Evolutionary conservation across 73 alveolate genomes (phyloP).

Genomic region (Tetrahymena borealis): DNA sequence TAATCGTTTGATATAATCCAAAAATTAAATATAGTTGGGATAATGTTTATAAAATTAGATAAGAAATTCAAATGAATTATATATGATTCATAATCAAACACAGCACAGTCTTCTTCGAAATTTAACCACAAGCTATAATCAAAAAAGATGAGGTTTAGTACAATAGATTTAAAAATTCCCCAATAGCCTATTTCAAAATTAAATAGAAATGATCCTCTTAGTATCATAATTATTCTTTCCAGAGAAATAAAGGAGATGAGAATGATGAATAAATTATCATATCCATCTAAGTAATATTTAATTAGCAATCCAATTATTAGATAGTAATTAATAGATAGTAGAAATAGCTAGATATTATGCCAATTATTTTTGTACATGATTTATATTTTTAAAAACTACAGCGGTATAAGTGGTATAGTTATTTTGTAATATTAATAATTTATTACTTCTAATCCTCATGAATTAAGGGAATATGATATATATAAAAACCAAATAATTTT

Average conservation of each 20-base stretch:
- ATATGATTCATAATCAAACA: not conserved
- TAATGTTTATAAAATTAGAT: not conserved
- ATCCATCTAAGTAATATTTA: not conserved
- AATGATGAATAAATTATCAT: not conserved
- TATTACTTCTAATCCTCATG: no score
- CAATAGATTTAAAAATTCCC: not conserved
- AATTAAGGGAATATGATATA: no score
- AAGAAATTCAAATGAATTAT: not conserved
- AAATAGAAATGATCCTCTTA: not conserved
- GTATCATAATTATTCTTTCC: not conserved
- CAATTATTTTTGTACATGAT: no score
- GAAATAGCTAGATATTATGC: no score
- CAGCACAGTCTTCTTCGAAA: not conserved
- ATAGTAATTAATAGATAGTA: not conserved
- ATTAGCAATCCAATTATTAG: not conserved
- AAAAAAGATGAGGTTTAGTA: not conserved
- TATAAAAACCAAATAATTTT: no score
- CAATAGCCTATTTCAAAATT: not conserved
- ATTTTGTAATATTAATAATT: no score
- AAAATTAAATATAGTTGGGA: not conserved
- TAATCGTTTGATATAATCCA: not conserved
- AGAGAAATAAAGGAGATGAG: not conserved
- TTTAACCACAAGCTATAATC: not conserved
- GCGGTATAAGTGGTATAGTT: no score
- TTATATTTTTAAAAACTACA: no score